A percentile compares a stretch with the other conserved stretches of the same genome.
Evolutionary conservation across 441 rosid genomes (phyloP).

Genomic region (Hura crepitans): DNA sequence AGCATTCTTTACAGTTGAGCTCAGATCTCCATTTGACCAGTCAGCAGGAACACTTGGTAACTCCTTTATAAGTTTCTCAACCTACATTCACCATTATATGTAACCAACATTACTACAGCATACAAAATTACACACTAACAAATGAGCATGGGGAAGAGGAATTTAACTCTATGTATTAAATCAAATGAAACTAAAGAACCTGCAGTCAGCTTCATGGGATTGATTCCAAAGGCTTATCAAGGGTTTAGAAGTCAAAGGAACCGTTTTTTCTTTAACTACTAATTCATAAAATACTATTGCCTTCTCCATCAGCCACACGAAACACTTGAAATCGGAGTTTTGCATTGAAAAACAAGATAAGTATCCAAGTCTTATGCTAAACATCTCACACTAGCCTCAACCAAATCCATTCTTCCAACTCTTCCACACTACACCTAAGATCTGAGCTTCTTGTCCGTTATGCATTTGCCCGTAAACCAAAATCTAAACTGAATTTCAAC

Average conservation of each 20-base stretch:
- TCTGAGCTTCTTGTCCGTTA: background rate
- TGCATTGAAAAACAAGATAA: background rate
- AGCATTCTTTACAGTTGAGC: conserved; percentile 39
- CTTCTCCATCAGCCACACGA: background rate
- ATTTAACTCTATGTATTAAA: background rate
- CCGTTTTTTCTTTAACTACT: background rate
- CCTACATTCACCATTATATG: conserved; percentile 42
- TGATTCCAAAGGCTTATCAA: background rate
- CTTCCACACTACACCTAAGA: background rate
- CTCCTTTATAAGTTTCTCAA: conserved; percentile 93
- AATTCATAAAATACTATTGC: background rate
- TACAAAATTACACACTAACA: background rate
- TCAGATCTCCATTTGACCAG: conserved; percentile 64
- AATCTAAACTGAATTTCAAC: background rate
- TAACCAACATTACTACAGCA: conserved; percentile 9
- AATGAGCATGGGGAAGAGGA: background rate
- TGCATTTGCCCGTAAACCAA: background rate
- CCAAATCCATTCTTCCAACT: background rate
- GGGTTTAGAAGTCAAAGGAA: background rate
- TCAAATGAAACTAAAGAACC: background rate
- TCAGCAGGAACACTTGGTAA: conserved; percentile 73
- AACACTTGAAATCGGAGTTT: background rate
- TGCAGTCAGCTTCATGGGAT: background rate
- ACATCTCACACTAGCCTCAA: background rate
- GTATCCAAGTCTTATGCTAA: background rate